Evolutionary conservation across 768 basidiomycete genomes (phyloP).

Genomic region (Rhodotorula graminis): DNA sequence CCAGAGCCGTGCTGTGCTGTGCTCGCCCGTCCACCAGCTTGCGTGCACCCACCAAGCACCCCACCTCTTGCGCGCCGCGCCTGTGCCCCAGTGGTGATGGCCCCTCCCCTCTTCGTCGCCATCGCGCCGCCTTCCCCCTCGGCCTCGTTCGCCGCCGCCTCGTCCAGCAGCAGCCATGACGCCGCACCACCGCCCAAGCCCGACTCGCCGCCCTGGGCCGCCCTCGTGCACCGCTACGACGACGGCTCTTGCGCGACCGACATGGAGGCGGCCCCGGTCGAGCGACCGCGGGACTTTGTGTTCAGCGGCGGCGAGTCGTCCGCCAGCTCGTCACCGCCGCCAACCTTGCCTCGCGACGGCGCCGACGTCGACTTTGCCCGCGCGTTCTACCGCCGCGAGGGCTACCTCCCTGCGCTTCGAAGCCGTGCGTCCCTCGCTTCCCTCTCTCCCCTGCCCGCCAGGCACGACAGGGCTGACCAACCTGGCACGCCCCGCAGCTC

Average conservation of each 20-base stretch:
- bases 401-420: neutral
- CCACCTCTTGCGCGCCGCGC: too few species aligned
- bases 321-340: neutral
- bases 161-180: neutral
- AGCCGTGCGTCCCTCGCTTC: neutral
- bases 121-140: too few species aligned
- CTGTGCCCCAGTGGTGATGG: too few species aligned
- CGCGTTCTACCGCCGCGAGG: neutral
- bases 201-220: neutral
- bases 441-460: neutral
- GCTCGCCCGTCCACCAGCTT: too few species aligned
- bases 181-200: neutral
- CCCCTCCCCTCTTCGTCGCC: too few species aligned
- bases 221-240: neutral
- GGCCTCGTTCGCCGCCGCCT: too few species aligned
- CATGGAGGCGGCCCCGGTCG: neutral
- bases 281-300: neutral
- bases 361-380: neutral
- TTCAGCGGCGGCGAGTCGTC: neutral
- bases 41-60: too few species aligned
- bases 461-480: neutral
- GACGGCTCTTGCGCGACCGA: neutral
- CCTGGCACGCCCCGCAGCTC: neutral
- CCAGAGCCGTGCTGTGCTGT: too few species aligned
- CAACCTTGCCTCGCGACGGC: neutral